These are phyloP conservation scores for Didymella glomerata DNA, from an alignment of 2,329 filamentous ascomycete species.

Conservation along the genomic window DNA sequence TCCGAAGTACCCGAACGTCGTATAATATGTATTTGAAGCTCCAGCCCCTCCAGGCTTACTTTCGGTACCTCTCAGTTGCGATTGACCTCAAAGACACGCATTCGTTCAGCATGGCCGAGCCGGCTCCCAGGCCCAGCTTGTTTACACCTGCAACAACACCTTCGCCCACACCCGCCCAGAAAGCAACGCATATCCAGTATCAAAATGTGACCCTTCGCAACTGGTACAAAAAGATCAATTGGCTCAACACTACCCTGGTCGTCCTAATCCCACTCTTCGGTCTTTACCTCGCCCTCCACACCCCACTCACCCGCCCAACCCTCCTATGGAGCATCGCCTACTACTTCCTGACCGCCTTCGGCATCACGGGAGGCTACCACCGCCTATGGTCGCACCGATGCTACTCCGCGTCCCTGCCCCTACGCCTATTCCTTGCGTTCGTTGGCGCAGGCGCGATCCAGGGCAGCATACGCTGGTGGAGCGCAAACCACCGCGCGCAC, in stretches of 20 bases:
- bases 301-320: conserved; percentile 75
- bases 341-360: conserved; percentile 82
- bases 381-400: conserved; percentile 72
- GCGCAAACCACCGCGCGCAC: conserved; percentile 59
- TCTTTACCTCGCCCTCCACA: conserved; percentile 77
- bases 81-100: not conserved
- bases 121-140: conserved; percentile 15
- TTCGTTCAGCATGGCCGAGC: conserved; percentile 13
- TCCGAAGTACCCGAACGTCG: conserved; percentile 5
- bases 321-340: conserved; percentile 76
- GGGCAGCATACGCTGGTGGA: conserved; percentile 60
- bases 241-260: conserved; percentile 85
- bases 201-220: conserved; percentile 60
- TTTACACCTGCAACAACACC: conserved; percentile 13
- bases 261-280: conserved; percentile 77
- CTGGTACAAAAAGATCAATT: conserved; percentile 92
- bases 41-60: not conserved
- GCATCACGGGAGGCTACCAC: conserved; percentile 67
- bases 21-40: conserved; percentile 7
- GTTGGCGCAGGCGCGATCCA: conserved; percentile 58
- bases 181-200: conserved; percentile 30
- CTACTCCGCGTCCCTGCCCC: conserved; percentile 54
- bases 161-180: conserved; percentile 14
- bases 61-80: not conserved
- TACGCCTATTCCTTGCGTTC: conserved; percentile 58